Base-by-base conservation (phyloP, 2,329 filamentous ascomycete genomes). In the Colletotrichum caudatum region DNA sequence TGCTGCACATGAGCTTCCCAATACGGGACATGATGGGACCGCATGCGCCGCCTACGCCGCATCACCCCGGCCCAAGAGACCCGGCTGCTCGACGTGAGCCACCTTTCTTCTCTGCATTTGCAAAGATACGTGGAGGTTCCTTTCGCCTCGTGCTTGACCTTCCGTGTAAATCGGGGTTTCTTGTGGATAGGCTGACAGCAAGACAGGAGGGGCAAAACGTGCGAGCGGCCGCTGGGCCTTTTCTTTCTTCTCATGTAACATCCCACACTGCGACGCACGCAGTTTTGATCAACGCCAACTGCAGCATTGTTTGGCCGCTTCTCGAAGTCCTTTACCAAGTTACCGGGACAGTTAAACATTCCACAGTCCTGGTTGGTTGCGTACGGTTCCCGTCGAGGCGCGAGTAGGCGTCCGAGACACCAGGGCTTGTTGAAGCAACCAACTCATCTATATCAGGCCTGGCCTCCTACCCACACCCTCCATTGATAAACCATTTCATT, bases 371-470 rank as follows among this genome's bases (percentile, higher is more conserved):
- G 59, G 44, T 69, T 69, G 65, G 69, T 23, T 41, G 18, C 46
- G 8, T 64, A 41, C 7, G 8, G 11, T 54, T 64, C 53, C n/a
- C 14, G 20, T 64, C 46, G 54, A 69, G 48, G 54, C 37, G 46
- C 48, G 33, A 54, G 54, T n/a, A 69, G 46, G 59, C 60, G 51
- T 69, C 69, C 60, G 65, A 71, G 69, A 69, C 69, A 69, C 35
- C 48, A 16, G 12, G 29, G 14, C 29, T 39, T 50, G 54, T 56
- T 5, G 54, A 56, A 69, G 69, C 65, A 64, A 56, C 54, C 54
- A 71, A 18, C 37, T 39, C 64, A 33, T 69, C 48, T 60, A 71
- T 64, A 69, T 69, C 65, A 60, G 53, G 44, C 54, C 51, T 63
- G 37, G 41, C 37, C 39, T 44, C 48, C 5, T 4, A 39, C 59